Evolutionary conservation across 495 filamentous ascomycete species (phyloP), one percentile per base, ranked within the genome.

Genomic region (Neurospora sp.): DNA sequence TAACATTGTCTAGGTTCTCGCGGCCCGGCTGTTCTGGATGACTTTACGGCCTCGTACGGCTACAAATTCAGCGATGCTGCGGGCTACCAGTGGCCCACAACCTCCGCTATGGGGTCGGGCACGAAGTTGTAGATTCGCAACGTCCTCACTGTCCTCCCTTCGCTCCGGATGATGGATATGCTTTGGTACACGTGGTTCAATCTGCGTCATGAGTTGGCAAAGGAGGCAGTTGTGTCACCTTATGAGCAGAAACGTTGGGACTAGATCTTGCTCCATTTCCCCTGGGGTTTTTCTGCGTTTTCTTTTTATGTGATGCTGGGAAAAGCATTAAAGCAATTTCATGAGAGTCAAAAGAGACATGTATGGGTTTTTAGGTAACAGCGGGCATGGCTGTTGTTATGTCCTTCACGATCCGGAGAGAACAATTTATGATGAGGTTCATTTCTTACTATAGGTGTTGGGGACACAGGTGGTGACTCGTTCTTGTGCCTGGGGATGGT

Each of bases 11-110:
- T 74, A 99, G 96, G 96, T 73, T 98, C 96, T 70, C 94, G 96
- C 76, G 96, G 96, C 74, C 96, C 96, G 37, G 92, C 94, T 53
- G 94, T 99, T 48, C 87, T 99, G 72, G 96, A 99, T 79, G 96
- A 98, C 84, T 99, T 99, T 85, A 98, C 96, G 14, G 89, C 94
- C 12, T 97, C 94, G 14, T 99, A 96, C 80, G 96, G 96, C 59
- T 99, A 98, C 86, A 97, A 97, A 83, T 99, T 99, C 86, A 97
- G 93, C 80, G 96, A 99, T 78, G 92, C 95, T 69, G 91, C 94
- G 72, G 95, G 96, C 76, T 98, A 97, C 84, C 94, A 97, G 83
- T 98, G 94, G 94, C 92, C 92, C 27, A 88, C 89, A 75, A 92
- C 87, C 71, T 88, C 86, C 74, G 84, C 85, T 71, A 75, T 69